phyloP scores from a whole-genome alignment of 257 asterid species.

The Solanum tarapatanum region DNA sequence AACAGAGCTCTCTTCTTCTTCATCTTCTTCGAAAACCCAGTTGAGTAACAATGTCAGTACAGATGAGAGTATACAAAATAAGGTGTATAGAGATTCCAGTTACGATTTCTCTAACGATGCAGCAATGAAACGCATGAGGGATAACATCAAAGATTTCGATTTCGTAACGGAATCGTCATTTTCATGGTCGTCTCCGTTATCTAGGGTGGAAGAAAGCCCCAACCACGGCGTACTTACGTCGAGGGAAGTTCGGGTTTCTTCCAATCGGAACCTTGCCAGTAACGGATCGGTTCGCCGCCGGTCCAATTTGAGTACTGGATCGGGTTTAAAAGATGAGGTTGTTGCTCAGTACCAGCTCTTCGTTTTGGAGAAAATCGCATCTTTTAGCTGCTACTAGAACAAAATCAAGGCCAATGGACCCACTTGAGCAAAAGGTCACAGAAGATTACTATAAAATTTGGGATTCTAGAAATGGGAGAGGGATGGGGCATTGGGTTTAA shows the following conservation, averaged over 20 bases:
- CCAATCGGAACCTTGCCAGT: slow-evolving; percentile 7
- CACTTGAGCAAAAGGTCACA: slow-evolving; percentile 36
- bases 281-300: slow-evolving; percentile 28
- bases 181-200: slow-evolving; percentile 27
- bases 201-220: slow-evolving; percentile 45
- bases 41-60: background rate
- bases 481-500: too few relatives aligned
- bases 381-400: slow-evolving; percentile 22
- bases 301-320: slow-evolving; percentile 23
- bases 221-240: slow-evolving; percentile 17
- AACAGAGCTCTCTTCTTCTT: background rate
- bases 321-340: slow-evolving; percentile 36
- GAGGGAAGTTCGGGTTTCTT: slow-evolving; percentile 40
- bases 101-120: slow-evolving; percentile 41
- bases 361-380: slow-evolving; percentile 41
- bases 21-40: background rate
- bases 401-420: slow-evolving; percentile 57
- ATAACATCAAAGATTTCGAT: slow-evolving; percentile 21
- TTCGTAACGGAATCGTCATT: slow-evolving; percentile 30
- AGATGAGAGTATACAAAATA: background rate
- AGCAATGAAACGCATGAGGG: slow-evolving; percentile 8
- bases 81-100: slow-evolving; percentile 30
- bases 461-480: slow-evolving; percentile 68
- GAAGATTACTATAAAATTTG: background rate
- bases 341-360: slow-evolving; percentile 36